Evolutionary conservation across 257 asterid species (phyloP).

Genomic region (Nicotiana paniculata): DNA sequence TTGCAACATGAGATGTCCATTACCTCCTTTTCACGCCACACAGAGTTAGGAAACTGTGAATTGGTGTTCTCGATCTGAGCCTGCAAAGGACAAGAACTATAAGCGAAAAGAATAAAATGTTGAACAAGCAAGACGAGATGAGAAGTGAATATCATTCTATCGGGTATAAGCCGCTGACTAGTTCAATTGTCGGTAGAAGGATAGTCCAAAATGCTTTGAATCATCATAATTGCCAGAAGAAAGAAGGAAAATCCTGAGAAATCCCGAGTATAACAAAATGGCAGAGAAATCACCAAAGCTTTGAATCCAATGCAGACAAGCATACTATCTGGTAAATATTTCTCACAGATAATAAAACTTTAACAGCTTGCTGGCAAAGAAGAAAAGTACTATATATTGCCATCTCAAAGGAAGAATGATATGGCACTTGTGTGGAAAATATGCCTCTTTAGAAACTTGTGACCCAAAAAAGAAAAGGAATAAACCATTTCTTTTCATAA

Average conservation of each 20-base stretch:
- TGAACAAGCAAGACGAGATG: not conserved
- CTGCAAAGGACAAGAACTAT: conserved; percentile 30
- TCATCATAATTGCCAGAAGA: not conserved
- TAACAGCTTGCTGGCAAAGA: not conserved
- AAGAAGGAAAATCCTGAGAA: not conserved
- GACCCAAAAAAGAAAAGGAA: not conserved
- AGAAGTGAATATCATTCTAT: not conserved
- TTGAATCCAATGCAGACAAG: not conserved
- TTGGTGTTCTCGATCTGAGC: conserved; percentile 65
- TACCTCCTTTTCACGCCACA: conserved; percentile 79
- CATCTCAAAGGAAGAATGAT: not conserved
- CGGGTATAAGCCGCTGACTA: not conserved
- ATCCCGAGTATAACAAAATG: not conserved
- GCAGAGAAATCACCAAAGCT: not conserved
- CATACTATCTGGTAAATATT: not conserved
- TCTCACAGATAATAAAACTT: not conserved
- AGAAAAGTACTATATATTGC: not conserved
- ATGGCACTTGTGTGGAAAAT: not conserved
- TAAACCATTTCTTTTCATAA: not conserved
- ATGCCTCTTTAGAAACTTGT: too few relatives aligned
- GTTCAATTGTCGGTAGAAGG: not conserved
- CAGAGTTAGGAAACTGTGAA: conserved; percentile 74
- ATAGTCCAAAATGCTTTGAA: not conserved
- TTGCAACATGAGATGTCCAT: not conserved
- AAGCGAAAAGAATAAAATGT: conserved; percentile 3